Evolutionary conservation across 2,329 filamentous ascomycete species (phyloP).

Genomic region (Chalaropsis thielavioides): DNA sequence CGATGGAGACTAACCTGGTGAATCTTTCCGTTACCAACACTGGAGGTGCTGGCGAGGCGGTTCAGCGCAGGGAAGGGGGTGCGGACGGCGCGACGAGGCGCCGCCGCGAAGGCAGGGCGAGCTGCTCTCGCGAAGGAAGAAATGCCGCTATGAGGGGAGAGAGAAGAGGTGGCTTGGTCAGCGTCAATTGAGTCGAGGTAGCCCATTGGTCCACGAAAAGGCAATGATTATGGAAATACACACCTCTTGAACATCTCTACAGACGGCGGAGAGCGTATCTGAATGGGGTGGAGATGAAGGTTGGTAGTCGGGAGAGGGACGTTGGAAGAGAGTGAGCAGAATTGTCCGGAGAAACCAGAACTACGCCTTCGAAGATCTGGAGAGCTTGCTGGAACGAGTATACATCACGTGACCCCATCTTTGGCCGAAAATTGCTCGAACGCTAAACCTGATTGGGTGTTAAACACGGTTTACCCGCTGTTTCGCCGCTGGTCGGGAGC

Average conservation of each 20-base stretch:
- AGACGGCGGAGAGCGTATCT: conserved; percentile 52
- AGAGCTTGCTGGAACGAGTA: conserved; percentile 17
- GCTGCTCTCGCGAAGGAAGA: conserved; percentile 48
- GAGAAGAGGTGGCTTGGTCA: conserved; percentile 19
- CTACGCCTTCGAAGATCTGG: conserved; percentile 18
- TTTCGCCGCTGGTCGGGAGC: conserved; percentile 19
- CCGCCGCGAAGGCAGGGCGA: conserved; percentile 45
- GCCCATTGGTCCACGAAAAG: conserved; percentile 22
- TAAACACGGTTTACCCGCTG: conserved; percentile 17
- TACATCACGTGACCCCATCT: conserved; percentile 18
- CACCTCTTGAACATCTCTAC: conserved; percentile 75
- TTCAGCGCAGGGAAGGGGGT: conserved; percentile 38
- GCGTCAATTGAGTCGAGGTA: conserved; percentile 31
- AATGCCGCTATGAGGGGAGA: conserved; percentile 43
- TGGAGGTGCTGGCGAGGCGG: conserved; percentile 44
- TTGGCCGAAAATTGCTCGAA: conserved; percentile 19
- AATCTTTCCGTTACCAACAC: conserved; percentile 51
- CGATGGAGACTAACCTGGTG: conserved; percentile 41
- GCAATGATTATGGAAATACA: conserved; percentile 29
- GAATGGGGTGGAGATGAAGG: conserved; percentile 42
- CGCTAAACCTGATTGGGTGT: conserved; percentile 19
- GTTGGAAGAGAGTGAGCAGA: conserved; percentile 35
- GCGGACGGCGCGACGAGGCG: conserved; percentile 43
- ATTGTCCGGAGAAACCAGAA: conserved; percentile 28
- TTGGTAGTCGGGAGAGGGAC: conserved; percentile 32